phyloP scores from a whole-genome alignment of 2,329 filamentous ascomycete species.

The Fusarium succisae region DNA sequence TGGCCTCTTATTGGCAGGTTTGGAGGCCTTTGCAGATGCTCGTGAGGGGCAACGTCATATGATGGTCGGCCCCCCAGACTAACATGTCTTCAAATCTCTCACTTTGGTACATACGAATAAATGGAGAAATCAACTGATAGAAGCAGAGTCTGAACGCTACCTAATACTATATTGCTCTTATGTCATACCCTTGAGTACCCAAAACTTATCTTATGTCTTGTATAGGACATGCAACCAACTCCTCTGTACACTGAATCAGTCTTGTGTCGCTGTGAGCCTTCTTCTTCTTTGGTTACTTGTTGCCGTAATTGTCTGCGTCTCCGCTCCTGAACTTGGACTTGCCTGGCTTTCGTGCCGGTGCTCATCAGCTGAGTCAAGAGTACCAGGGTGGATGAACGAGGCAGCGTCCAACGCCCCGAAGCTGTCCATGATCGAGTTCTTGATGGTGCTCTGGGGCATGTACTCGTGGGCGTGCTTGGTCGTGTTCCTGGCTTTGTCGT shows the following conservation, averaged over 20 bases:
- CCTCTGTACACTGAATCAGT: not conserved
- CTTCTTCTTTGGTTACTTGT: not conserved
- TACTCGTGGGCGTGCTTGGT: not conserved
- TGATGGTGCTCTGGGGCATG: not conserved
- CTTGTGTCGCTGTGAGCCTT: accelerated
- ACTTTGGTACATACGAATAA: not conserved
- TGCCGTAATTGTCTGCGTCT: not conserved
- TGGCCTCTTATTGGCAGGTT: conserved; percentile 10
- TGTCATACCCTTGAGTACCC: too few species aligned
- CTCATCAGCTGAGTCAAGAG: not conserved
- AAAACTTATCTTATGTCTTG: too few species aligned
- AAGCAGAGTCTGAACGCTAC: not conserved
- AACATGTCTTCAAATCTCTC: not conserved
- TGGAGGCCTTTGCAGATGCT: conserved; percentile 17
- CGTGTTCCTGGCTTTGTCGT: not conserved
- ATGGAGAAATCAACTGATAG: not conserved
- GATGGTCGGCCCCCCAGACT: conserved; percentile 11
- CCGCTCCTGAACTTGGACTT: not conserved
- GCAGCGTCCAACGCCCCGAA: not conserved
- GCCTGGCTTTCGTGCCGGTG: not conserved
- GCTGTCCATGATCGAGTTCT: not conserved
- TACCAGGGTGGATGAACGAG: not conserved
- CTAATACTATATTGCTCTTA: accelerated
- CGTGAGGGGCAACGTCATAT: conserved; percentile 4
- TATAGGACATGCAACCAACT: not conserved